These are phyloP conservation scores for Colletotrichum brevisporum DNA, from an alignment of 2,329 filamentous ascomycete species.

Conservation along the genomic window DNA sequence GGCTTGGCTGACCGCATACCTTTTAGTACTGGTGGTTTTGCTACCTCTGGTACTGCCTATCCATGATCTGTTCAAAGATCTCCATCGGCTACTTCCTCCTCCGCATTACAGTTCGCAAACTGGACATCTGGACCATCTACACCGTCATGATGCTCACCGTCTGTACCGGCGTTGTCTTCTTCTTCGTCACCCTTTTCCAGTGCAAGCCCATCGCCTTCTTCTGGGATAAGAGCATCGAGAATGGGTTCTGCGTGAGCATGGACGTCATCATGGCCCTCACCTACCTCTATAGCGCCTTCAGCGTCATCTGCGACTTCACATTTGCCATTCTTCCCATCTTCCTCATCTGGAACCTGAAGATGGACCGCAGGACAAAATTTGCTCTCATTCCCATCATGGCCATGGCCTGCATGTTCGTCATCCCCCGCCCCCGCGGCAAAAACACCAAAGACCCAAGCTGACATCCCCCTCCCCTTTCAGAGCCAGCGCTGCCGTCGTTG, in stretches of 20 bases:
- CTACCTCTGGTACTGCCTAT: constrained; percentile 54
- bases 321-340: constrained; percentile 68
- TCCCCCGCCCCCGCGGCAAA: constrained; percentile 43
- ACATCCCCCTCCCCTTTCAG: constrained; percentile 43
- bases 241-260: constrained; percentile 47
- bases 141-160: constrained; percentile 46
- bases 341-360: constrained; percentile 69
- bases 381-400: constrained; percentile 67
- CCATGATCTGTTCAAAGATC: constrained; percentile 53
- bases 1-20: constrained; percentile 36
- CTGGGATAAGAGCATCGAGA: constrained; percentile 44
- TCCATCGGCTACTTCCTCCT: constrained; percentile 47
- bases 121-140: constrained; percentile 48
- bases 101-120: constrained; percentile 43
- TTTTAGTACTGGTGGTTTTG: constrained; percentile 55
- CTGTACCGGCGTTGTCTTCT: constrained; percentile 48
- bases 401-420: constrained; percentile 67
- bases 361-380: constrained; percentile 66
- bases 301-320: constrained; percentile 65
- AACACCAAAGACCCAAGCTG: constrained; percentile 9
- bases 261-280: constrained; percentile 65
- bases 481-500: constrained; percentile 60
- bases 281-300: constrained; percentile 66
- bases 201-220: constrained; percentile 48
- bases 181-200: constrained; percentile 50